Conservation (phyloP, 2,329 filamentous ascomycete genomes). For the Cordyceps javanica region DNA sequence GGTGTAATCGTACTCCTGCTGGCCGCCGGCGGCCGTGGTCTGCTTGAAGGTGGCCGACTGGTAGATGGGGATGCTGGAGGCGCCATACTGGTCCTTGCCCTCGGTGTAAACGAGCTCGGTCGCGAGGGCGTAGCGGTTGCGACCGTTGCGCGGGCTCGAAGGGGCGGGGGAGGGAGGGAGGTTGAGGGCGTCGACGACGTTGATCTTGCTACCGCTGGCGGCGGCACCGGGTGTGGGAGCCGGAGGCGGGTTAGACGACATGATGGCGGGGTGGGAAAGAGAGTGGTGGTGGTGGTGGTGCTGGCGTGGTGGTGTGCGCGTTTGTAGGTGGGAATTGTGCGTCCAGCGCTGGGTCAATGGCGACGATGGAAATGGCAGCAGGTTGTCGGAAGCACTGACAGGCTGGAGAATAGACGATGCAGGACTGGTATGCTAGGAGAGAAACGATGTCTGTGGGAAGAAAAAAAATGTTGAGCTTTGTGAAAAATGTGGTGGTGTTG, state of each 20-base stretch:
- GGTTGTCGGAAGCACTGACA: not conserved
- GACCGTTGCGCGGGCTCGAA: slow-evolving; percentile 79
- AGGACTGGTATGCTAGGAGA: not conserved
- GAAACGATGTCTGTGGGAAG: not conserved
- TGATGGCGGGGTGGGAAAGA: not conserved
- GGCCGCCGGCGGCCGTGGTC: slow-evolving; percentile 68
- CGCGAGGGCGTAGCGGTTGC: slow-evolving; percentile 80
- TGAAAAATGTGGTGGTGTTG: not conserved
- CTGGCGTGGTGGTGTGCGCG: not conserved
- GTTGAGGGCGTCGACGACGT: slow-evolving; percentile 68
- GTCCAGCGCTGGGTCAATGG: slow-evolving; percentile 6
- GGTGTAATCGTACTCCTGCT: slow-evolving; percentile 93
- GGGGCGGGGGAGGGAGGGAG: slow-evolving; percentile 88
- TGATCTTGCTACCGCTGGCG: slow-evolving; percentile 62
- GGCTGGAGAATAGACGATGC: not conserved
- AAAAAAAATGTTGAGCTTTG: not conserved
- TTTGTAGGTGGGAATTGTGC: not conserved
- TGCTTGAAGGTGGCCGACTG: slow-evolving; percentile 99
- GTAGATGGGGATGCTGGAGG: slow-evolving; percentile 95
- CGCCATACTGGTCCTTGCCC: slow-evolving; percentile 91
- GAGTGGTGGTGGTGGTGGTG: not conserved
- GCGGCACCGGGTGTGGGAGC: slow-evolving; percentile 27
- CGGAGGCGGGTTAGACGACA: slow-evolving; percentile 9
- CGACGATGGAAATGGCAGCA: not conserved
- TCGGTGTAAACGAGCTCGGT: slow-evolving; percentile 97